Evolutionary conservation across 768 basidiomycete genomes (phyloP), one percentile per base, ranked within the genome.

Genomic region (Lentinula sp.): DNA sequence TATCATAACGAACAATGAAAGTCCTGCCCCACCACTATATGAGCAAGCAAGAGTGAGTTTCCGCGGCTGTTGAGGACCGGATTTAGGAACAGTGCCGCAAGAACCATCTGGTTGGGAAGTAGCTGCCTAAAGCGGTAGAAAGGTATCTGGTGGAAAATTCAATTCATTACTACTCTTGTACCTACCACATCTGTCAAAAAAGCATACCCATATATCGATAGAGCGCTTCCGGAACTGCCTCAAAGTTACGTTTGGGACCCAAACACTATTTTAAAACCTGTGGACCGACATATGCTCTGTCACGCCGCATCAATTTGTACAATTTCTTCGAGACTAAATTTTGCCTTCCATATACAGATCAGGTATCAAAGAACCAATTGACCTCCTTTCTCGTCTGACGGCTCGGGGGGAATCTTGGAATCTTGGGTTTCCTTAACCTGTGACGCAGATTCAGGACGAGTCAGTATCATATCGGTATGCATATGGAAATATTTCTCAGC

Each of bases 361-460:
- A 66, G 64, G 45, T 15, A 51, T 8, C 15, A 33, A 36, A 51
- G 50, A 51, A 51, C 32, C 35, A 51, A 33, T 51, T 36, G 28
- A 51, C 50, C 50, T 51, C 50, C 50, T 56, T 56, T 56, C 6
- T 56, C 36, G 7, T 41, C 20, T 56, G 33, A 23, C 54, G n/a
- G 42, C 28, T 46, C 18, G 33, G 20, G 23, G 36, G 52, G 36
- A 56, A 56, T 56, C 56, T 49, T 49, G 52, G 57, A 52, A 33
- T 59, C 41, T 36, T 66, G 59, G 52, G 41, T 46, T 59, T 43
- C 51, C 57, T 52, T 41, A 59, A 62, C 63, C 62, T 66, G 65
- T 72, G 70, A 75, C 71, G 74, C 72, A n/a, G 53, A 54, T 54
- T 54, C 53, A 69, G 69, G 63, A 65, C 73, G 76, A 81, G 79